Conservation (phyloP, 2,329 filamentous ascomycete genomes). For the Aspergillus brasiliensis region DNA sequence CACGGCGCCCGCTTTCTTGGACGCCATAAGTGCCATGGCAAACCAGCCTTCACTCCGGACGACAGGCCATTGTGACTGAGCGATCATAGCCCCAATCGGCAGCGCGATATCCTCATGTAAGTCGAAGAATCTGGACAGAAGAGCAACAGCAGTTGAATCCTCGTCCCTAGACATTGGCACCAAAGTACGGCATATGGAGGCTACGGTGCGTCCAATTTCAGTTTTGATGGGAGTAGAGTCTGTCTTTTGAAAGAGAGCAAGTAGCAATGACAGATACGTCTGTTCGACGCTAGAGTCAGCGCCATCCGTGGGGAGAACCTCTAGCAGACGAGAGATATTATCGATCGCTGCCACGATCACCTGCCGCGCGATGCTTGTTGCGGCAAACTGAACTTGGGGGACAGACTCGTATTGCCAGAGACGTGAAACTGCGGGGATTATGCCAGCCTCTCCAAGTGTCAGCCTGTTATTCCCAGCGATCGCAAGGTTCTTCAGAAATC, state of each 20-base stretch:
- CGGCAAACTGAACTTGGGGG: constrained; percentile 48
- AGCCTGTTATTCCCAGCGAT: constrained; percentile 47
- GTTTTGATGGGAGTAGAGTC: constrained; percentile 49
- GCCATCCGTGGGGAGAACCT: constrained; percentile 30
- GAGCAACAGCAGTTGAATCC: constrained; percentile 20
- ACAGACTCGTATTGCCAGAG: constrained; percentile 46
- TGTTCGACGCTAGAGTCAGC: constrained; percentile 30
- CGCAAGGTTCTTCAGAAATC: constrained; percentile 52
- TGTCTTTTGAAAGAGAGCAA: constrained; percentile 45
- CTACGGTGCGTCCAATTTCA: constrained; percentile 50
- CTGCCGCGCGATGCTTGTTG: constrained; percentile 45
- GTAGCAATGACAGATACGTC: constrained; percentile 45
- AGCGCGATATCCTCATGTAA: constrained; percentile 39
- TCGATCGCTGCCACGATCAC: constrained; percentile 39
- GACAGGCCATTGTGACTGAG: constrained; percentile 51
- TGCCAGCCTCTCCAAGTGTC: constrained; percentile 41
- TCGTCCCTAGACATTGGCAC: constrained; percentile 31
- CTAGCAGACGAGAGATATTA: constrained; percentile 43
- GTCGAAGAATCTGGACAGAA: constrained; percentile 39
- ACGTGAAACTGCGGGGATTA: constrained; percentile 41
- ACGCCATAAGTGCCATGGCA: constrained; percentile 50
- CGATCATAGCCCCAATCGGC: constrained; percentile 47
- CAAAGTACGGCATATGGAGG: constrained; percentile 47
- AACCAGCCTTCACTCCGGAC: constrained; percentile 54
- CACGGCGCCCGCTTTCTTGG: constrained; percentile 32